Evolutionary conservation across 2,329 filamentous ascomycete genomes (phyloP).

Genomic region (Knufia petricola): DNA sequence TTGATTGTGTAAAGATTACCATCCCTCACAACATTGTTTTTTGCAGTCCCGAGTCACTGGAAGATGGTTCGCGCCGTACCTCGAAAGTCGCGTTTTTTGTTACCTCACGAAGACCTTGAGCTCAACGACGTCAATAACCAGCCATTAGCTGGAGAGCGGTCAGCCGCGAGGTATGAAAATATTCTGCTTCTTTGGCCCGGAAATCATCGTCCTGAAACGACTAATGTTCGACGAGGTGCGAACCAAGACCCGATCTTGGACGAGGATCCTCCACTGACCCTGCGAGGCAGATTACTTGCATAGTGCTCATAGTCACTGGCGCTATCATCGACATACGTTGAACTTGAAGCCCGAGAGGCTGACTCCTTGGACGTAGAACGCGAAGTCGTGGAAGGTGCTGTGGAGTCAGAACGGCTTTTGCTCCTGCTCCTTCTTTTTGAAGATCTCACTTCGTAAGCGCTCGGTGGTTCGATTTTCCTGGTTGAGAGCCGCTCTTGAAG

Average conservation of each 20-base stretch:
- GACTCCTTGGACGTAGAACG: not conserved
- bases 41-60: no score
- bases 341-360: slow-evolving; percentile 3
- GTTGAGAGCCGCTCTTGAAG: slow-evolving; percentile 2
- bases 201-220: not conserved
- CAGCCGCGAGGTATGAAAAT: no score
- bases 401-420: not conserved
- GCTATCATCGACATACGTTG: slow-evolving; percentile 4
- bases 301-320: slow-evolving; percentile 8
- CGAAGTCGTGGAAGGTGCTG: not conserved
- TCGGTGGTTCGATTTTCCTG: not conserved
- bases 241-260: slow-evolving; percentile 4
- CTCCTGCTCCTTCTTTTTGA: not conserved
- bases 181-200: no score
- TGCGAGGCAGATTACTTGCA: not conserved
- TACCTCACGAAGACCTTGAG: no score
- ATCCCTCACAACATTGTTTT: no score
- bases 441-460: not conserved
- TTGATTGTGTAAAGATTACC: no score
- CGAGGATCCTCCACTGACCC: not conserved
- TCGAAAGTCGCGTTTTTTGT: no score
- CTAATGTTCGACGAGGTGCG: not conserved
- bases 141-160: no score
- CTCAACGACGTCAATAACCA: no score
- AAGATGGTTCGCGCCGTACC: no score